These are phyloP conservation scores for Candida broadrunensis DNA, from an alignment of 805 yeast species.

Conservation along the genomic window DNA sequence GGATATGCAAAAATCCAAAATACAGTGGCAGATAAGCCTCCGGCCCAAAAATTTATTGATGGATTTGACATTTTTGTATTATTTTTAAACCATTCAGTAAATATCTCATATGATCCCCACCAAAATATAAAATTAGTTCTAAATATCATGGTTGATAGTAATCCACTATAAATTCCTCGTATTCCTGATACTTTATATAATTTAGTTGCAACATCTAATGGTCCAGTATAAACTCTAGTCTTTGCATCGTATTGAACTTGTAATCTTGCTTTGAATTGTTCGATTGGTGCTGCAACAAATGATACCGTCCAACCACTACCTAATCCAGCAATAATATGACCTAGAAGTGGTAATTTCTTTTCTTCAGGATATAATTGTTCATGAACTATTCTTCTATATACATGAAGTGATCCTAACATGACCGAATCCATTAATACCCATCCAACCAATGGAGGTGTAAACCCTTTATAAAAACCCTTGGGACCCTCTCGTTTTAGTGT, in stretches of 20 bases:
- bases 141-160: constrained; percentile 82
- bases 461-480: constrained; percentile 81
- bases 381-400: constrained; percentile 66
- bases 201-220: constrained; percentile 68
- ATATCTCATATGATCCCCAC: constrained; percentile 91
- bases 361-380: constrained; percentile 61
- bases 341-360: constrained; percentile 64
- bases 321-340: constrained; percentile 69
- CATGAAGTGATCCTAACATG: constrained; percentile 82
- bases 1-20: constrained; percentile 92
- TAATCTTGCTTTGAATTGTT: constrained; percentile 80
- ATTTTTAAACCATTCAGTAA: constrained; percentile 64
- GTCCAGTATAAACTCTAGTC: constrained; percentile 67
- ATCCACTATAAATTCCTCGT: constrained; percentile 74
- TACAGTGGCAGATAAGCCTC: constrained; percentile 81
- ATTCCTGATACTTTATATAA: constrained; percentile 61
- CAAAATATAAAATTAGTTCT: constrained; percentile 83
- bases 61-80: constrained; percentile 67
- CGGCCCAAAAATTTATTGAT: constrained; percentile 84
- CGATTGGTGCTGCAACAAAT: constrained; percentile 95
- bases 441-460: constrained; percentile 89
- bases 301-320: constrained; percentile 94
- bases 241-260: constrained; percentile 87
- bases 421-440: constrained; percentile 94
- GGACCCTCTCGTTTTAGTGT: constrained; percentile 75